Percentiles rank a stretch among this genome's conserved stretches.
Evolutionary conservation across 106 monocot species (phyloP).

Genomic region (Gastrodia elata): DNA sequence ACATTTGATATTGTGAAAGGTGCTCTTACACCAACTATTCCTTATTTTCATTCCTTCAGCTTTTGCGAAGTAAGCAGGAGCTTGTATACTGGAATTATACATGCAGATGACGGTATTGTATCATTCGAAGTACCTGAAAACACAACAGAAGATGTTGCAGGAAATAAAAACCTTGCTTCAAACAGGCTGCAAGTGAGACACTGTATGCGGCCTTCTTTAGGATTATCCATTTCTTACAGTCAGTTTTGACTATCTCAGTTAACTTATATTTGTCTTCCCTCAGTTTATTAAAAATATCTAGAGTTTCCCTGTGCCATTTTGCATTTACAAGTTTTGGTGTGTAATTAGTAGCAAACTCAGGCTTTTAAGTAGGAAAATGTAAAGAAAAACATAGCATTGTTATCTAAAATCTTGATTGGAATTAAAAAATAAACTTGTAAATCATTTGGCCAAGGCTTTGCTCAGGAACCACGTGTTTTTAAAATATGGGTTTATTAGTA

Average conservation of each 20-base stretch:
- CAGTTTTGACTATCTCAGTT: neutral
- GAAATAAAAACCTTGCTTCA: constrained; percentile 84
- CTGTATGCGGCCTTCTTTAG: constrained; percentile 36
- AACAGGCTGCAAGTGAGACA: constrained; percentile 65
- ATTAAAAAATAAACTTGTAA: neutral
- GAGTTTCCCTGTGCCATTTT: neutral
- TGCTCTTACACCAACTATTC: constrained; percentile 1
- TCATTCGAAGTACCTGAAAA: constrained; percentile 71
- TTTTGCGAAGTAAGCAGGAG: constrained; percentile 69
- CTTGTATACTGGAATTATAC: constrained; percentile 49
- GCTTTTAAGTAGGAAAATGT: too few relatives aligned
- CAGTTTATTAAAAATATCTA: neutral
- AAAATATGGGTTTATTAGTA: neutral
- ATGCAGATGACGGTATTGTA: constrained; percentile 32
- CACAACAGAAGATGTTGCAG: constrained; percentile 59
- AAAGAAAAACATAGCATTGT: too few relatives aligned
- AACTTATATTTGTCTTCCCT: neutral
- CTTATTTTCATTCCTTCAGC: constrained; percentile 25
- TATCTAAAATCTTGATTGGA: too few relatives aligned
- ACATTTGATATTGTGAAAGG: neutral
- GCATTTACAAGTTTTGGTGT: too few relatives aligned
- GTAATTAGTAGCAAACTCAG: too few relatives aligned
- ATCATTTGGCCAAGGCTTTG: neutral
- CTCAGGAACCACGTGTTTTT: neutral
- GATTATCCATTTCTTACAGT: neutral